phyloP scores from a whole-genome alignment of 768 basidiomycete genomes.

The Boletus fagicola region DNA sequence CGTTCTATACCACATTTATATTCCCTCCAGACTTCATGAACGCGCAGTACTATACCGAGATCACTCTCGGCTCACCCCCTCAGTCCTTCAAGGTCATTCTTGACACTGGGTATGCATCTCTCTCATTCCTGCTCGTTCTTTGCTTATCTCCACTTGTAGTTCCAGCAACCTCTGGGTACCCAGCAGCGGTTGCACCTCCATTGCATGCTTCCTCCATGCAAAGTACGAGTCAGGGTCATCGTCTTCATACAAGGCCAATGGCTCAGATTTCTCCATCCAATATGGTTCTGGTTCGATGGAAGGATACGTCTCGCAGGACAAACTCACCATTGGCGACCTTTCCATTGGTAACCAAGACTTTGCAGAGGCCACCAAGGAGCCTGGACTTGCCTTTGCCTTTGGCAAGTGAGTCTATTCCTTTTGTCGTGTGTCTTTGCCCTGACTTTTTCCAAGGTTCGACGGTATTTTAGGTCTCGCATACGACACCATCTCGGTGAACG shows the following conservation, averaged over 20 bases:
- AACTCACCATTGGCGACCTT: slow-evolving; percentile 79
- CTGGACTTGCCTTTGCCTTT: slow-evolving; percentile 95
- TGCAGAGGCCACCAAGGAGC: slow-evolving; percentile 94
- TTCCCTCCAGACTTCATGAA: slow-evolving; percentile 84
- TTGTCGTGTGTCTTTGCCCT: background rate
- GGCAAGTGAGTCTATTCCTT: slow-evolving; percentile 63
- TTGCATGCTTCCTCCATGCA: slow-evolving; percentile 90
- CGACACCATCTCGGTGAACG: slow-evolving; percentile 93
- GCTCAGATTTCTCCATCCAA: slow-evolving; percentile 82
- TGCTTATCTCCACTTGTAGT: slow-evolving; percentile 35
- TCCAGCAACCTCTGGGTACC: slow-evolving; percentile 97
- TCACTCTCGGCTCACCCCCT: slow-evolving; percentile 77
- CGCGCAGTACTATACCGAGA: slow-evolving; percentile 94
- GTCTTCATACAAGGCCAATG: slow-evolving; percentile 86
- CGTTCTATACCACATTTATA: background rate
- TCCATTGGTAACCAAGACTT: slow-evolving; percentile 76
- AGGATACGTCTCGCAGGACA: slow-evolving; percentile 89
- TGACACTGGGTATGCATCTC: slow-evolving; percentile 71
- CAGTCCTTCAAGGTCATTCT: slow-evolving; percentile 93
- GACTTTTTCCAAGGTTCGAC: slow-evolving; percentile 64
- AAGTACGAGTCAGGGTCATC: slow-evolving; percentile 86
- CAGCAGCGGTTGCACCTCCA: slow-evolving; percentile 74
- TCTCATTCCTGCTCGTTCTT: slow-evolving; percentile 19
- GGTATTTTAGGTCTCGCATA: slow-evolving; percentile 94
- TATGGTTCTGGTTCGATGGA: slow-evolving; percentile 98